Percentiles rank a stretch among this genome's conserved stretches.
These are phyloP conservation scores for Tylopilus rubrobrunneus DNA, from an alignment of 768 basidiomycete species.

Conservation along the genomic window DNA sequence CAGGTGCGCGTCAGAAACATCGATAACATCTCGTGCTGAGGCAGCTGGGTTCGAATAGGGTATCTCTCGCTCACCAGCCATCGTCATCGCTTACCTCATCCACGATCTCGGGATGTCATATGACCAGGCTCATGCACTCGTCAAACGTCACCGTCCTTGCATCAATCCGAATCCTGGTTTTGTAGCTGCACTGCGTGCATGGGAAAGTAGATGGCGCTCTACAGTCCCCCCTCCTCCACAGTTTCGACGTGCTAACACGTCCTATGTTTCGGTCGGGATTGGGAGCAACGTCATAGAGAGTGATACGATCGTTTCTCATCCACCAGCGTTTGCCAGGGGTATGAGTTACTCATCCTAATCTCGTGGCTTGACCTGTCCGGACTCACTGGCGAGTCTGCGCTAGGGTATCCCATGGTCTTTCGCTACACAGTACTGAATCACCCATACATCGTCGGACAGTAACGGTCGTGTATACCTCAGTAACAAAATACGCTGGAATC, in stretches of 20 bases:
- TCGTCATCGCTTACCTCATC: slow-evolving; percentile 82
- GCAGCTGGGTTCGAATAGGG: slow-evolving; percentile 41
- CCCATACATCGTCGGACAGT: background rate
- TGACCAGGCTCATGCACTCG: slow-evolving; percentile 56
- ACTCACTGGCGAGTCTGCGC: background rate
- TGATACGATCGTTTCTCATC: background rate
- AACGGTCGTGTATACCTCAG: slow-evolving; percentile 1
- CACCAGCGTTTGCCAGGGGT: slow-evolving; percentile 22
- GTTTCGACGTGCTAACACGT: slow-evolving; percentile 29
- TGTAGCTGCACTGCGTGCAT: slow-evolving; percentile 53
- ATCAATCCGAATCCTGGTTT: slow-evolving; percentile 79
- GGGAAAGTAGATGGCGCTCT: slow-evolving; percentile 43
- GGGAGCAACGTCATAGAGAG: background rate
- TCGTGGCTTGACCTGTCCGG: background rate
- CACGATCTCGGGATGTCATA: slow-evolving; percentile 69
- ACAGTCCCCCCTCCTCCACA: slow-evolving; percentile 16
- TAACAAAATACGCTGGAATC: background rate
- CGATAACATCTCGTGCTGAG: background rate
- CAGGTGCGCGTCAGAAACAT: slow-evolving; percentile 47
- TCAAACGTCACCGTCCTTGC: slow-evolving; percentile 65
- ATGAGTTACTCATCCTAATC: slow-evolving; percentile 22
- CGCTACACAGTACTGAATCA: background rate
- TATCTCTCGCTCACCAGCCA: slow-evolving; percentile 70
- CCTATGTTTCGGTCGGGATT: slow-evolving; percentile 10
- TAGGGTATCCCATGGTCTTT: no score